Evolutionary conservation across 139 green algal genomes (phyloP).

Genomic region (Micractinium conductrix): DNA sequence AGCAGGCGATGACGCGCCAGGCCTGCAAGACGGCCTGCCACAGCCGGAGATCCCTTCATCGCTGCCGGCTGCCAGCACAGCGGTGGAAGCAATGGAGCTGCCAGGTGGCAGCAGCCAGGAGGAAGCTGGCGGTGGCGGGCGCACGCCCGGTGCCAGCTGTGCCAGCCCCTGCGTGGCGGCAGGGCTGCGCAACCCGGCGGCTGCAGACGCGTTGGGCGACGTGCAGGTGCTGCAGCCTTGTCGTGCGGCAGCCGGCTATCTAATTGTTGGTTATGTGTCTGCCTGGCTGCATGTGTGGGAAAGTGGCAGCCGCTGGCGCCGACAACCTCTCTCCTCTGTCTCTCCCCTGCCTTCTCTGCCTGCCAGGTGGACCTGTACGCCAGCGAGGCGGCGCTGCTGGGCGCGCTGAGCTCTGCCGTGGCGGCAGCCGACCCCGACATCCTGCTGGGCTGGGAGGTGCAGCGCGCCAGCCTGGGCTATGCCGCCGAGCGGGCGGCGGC

Average conservation of each 20-base stretch:
- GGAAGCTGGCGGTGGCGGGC: neutral
- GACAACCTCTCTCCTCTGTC: neutral
- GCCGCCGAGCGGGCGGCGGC: conserved; percentile 74
- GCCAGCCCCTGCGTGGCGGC: neutral
- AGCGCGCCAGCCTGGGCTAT: conserved; percentile 87
- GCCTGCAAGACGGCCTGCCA: neutral
- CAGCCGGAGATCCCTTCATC: neutral
- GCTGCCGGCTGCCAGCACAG: conserved; percentile 16
- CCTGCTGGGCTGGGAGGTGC: conserved; percentile 91
- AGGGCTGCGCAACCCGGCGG: conserved; percentile 35
- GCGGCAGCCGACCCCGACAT: conserved; percentile 90
- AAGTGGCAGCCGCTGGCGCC: neutral
- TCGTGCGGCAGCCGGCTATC: neutral
- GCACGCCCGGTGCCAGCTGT: neutral
- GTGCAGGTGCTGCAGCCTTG: conserved; percentile 29
- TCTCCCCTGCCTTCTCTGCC: neutral
- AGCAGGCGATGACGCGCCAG: neutral
- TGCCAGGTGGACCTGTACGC: conserved; percentile 56
- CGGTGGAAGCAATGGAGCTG: neutral
- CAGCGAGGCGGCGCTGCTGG: conserved; percentile 75
- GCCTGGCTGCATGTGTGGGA: no score
- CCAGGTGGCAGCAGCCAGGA: conserved; percentile 6
- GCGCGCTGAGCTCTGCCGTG: conserved; percentile 67
- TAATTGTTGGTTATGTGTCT: no score
- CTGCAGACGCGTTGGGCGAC: conserved; percentile 32